Evolutionary conservation across 352 stramenopile genomes (phyloP), one percentile per base, ranked within the genome.

Genomic region (Lagenidium sp.): DNA sequence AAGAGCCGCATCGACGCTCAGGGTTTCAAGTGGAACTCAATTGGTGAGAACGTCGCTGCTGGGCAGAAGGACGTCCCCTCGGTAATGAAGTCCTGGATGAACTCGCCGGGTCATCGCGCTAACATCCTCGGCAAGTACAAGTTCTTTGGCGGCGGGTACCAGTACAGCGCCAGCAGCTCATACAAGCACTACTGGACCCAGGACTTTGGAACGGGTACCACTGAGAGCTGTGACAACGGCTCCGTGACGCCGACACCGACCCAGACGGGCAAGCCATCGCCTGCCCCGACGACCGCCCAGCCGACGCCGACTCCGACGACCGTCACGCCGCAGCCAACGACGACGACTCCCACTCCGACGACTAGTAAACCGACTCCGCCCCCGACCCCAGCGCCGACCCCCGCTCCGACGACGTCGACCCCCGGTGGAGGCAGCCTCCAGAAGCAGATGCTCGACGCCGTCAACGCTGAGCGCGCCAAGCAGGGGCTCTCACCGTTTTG

Each of bases 381-480:
- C 15, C 28, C 28, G 28, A 15, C 15, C 8, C 28, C 28, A 15
- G 8, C 28, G 8, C 28, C 28, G 28, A 32, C 28, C 15, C 15
- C 28, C 28, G 28, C 28, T 15, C 28, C 28, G 15, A 32, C 28
- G 15, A 15, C 28, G 15, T 15, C 28, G 15, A 13, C 28, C 8
- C 28, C 28, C 8, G 8, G 8, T 8, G 8, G 8, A 32, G 15
- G 15, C 21, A 44, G 38, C 19, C 19, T 47, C 25, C 41, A 47
- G 24, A 16, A 55, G 12, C 28, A 57, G 12, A 81, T 81, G 68
- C 57, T 81, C 40, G 47, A 59, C 28, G 42, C 37, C 11, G 65
- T 81, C 21, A 81, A 81, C 36, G 39, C 41, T 28, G 71, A 81
- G 46, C 65, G 68, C 16, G 28, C 50, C 22, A 43, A 70, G 18